Percentiles rank a stretch among this genome's conserved stretches.
Conservation (phyloP, 257 asterid species). For the Petrea volubilis region DNA sequence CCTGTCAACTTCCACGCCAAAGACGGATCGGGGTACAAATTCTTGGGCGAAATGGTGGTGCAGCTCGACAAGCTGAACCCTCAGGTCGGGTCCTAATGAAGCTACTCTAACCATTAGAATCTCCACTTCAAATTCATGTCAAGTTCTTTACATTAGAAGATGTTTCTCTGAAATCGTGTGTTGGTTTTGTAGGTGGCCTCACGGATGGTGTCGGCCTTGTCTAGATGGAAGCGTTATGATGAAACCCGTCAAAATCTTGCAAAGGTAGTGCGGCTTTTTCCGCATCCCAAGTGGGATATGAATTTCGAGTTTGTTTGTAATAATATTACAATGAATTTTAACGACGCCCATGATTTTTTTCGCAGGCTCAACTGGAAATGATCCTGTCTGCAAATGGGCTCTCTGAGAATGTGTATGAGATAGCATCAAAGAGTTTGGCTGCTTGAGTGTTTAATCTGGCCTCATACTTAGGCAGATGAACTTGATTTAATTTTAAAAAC, state of each 20-base stretch:
- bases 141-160: no score
- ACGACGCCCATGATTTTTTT: background rate
- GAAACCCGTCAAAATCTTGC: slow-evolving; percentile 69
- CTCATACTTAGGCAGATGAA: background rate
- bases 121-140: background rate
- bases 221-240: slow-evolving; percentile 85
- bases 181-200: slow-evolving; percentile 66
- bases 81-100: slow-evolving; percentile 43
- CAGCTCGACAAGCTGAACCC: slow-evolving; percentile 86
- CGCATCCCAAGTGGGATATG: background rate
- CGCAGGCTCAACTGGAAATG: slow-evolving; percentile 84
- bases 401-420: slow-evolving; percentile 78
- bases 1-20: slow-evolving; percentile 71
- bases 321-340: background rate
- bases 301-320: background rate
- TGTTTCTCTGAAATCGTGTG: background rate
- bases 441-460: slow-evolving; percentile 39
- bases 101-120: background rate
- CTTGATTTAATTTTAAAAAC: background rate
- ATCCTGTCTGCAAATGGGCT: slow-evolving; percentile 66
- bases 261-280: slow-evolving; percentile 44
- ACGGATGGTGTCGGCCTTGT: slow-evolving; percentile 75
- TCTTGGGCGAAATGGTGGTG: slow-evolving; percentile 72
- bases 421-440: slow-evolving; percentile 83
- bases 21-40: slow-evolving; percentile 80